Base-by-base conservation (phyloP, 352 stramenopile genomes). In the Pythium biforme region DNA sequence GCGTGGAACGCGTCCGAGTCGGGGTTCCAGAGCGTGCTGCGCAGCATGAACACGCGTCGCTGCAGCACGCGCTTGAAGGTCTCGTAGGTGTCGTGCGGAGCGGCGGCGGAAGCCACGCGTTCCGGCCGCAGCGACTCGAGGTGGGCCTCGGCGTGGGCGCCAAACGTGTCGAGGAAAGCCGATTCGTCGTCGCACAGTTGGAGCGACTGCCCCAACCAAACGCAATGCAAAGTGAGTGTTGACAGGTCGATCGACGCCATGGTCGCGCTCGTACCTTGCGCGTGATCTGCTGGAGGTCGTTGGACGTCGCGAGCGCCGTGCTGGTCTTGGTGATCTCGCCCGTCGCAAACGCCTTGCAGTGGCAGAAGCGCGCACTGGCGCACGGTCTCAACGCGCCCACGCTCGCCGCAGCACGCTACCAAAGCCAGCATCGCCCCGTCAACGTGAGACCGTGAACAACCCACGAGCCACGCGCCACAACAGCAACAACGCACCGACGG, bases 21-120 rank as follows among this genome's bases (percentile, higher is more conserved):
- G 19, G 80, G 80, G 40, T 89, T 88, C 81, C 81, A 90, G 47
- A 88, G 49, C 37, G 81, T 88, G 52, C 80, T 86, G 31, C 79
- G 75, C 52, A 90, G 76, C 75, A 87, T 87, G 65, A 86, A 87
- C 49, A 87, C 80, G 31, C 81, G 70, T 31, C 77, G 68, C 55
- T 90, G 76, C 17, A 90, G 73, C 29, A 90, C 62, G 23, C 76
- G 80, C 25, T 73, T 68, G 54, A 76, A 74, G 31, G 56, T 59
- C 12, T 79, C 69, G 45, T 68, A 40, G 11, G 55, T 25, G 27
- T 59, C 50, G 1, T 26, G 10, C 20, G 41, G 27, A 4, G 50
- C 33, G 22, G 47, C 34, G n/a, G 33, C 20, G 11, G 43, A 20
- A 11, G 46, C n/a, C 9, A 29, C 31, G 31, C 31, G 31, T 58